phyloP scores from a whole-genome alignment of 176 grass and related monocot genomes.

The Cymbopogon citratus region DNA sequence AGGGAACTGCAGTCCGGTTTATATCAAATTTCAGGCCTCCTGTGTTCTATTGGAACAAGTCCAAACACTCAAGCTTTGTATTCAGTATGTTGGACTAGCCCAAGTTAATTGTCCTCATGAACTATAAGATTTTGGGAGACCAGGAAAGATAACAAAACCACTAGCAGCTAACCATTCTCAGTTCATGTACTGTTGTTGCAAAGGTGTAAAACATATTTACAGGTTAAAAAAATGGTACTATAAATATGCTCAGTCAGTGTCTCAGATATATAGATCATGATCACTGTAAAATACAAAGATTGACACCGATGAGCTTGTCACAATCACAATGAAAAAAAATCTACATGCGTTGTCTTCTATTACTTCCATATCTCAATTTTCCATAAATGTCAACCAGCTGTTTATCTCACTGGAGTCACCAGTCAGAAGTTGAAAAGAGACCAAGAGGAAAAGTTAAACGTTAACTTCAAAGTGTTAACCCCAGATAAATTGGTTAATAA shows the following conservation, averaged over 20 bases:
- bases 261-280: not conserved
- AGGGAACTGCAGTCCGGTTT: not conserved
- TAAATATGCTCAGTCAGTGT: not conserved
- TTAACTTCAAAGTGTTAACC: not conserved
- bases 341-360: not conserved
- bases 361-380: not conserved
- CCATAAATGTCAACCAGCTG: not conserved
- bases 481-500: not conserved
- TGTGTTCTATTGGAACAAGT: not conserved
- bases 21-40: not conserved
- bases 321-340: not conserved
- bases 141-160: not conserved
- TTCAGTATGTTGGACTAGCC: not conserved
- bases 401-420: not conserved
- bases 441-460: conserved; percentile 4
- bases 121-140: not conserved
- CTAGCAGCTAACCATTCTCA: not conserved
- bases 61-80: not conserved
- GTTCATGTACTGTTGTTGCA: not conserved
- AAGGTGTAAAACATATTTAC: not conserved
- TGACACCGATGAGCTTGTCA: not conserved
- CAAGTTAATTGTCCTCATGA: not conserved
- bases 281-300: not conserved
- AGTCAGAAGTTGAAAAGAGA: conserved; percentile 16
- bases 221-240: not conserved